Evolutionary conservation across 257 asterid genomes (phyloP), one percentile per base, ranked within the genome.

Genomic region (Phtheirospermum japonicum): DNA sequence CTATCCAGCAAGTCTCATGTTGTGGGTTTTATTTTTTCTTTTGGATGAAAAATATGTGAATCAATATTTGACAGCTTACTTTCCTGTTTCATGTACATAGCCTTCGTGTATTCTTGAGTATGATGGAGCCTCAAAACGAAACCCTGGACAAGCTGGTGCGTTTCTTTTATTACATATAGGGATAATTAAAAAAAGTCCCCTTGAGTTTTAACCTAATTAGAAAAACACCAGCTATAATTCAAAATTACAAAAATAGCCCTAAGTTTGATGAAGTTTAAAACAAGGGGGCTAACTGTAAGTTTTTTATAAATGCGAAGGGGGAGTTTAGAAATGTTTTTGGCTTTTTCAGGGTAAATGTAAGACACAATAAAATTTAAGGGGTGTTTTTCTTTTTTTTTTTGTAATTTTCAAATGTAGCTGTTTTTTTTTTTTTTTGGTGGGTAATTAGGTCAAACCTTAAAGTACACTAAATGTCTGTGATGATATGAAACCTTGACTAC

Each of bases 81-180:
- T 63, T 17, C 40, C 75, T 68, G 48, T 54, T 70, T 66, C 58
- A 67, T 70, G 61, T 74, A 40, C 54, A 6, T 83, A 90, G 98
- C 66, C 81, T 66, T 82, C 98, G 36, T 88, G 98, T 68, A 67
- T 75, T 77, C 70, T 90, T 17, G 98, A 87, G 79, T 90, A 88
- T 70, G 98, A 90, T 73, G 98, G 98, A 49, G 93, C 98, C 71
- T 88, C 98, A 65, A 90, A 90, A 79, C 96, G 98, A 53, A 90
- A 90, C 64, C 98, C 98, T 57, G 98, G 98, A 54, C 88, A 74
- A 71, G 94, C 98, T 82, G 97, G 97, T 57, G 18, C 8, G 31
- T 49, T 49, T 45, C 20, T 45, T 54, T 48, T 51, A 0, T 51
- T 20, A 4, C 16, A 51, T 51, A 11, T 20, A 51, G n/a, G n/a